phyloP scores from a whole-genome alignment of 768 basidiomycete genomes.

The Russula earlei region DNA sequence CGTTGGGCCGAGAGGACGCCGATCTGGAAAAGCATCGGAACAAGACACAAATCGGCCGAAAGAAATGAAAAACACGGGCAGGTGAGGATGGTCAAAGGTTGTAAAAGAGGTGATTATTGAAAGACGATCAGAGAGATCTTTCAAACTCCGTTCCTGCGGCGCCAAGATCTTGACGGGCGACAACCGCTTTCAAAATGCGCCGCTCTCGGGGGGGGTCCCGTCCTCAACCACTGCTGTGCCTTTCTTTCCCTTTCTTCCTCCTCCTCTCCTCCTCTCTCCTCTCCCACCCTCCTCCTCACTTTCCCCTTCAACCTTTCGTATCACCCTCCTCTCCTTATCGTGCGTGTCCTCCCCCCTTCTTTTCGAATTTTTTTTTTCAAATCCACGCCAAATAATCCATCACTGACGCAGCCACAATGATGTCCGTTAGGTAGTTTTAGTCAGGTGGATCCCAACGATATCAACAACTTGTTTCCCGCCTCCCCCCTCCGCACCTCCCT shows the following conservation, averaged over 20 bases:
- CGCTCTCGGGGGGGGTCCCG: constrained; percentile 11
- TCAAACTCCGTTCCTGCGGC: constrained; percentile 21
- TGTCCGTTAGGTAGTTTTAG: no score
- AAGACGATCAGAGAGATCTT: constrained; percentile 18
- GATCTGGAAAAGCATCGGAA: constrained; percentile 19
- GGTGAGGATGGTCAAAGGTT: no score
- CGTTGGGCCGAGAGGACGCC: constrained; percentile 21
- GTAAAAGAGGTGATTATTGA: not conserved
- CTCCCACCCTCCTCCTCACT: constrained; percentile 24
- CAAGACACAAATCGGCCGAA: not conserved
- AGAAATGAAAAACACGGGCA: not conserved
- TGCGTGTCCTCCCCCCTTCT: not conserved
- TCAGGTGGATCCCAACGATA: constrained; percentile 1
- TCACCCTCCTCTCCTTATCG: not conserved
- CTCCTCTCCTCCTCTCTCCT: constrained; percentile 25
- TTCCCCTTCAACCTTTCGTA: not conserved
- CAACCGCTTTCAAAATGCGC: constrained; percentile 19
- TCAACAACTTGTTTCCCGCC: not conserved
- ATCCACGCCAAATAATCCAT: no score
- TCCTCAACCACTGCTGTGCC: constrained; percentile 7
- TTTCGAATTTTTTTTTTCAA: not conserved
- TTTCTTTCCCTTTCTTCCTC: constrained; percentile 8
- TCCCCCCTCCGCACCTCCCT: constrained; percentile 30
- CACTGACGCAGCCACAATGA: not conserved
- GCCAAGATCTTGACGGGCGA: constrained; percentile 20